Evolutionary conservation across 805 yeast genomes (phyloP).

Genomic region (Pichia occidentalis): DNA sequence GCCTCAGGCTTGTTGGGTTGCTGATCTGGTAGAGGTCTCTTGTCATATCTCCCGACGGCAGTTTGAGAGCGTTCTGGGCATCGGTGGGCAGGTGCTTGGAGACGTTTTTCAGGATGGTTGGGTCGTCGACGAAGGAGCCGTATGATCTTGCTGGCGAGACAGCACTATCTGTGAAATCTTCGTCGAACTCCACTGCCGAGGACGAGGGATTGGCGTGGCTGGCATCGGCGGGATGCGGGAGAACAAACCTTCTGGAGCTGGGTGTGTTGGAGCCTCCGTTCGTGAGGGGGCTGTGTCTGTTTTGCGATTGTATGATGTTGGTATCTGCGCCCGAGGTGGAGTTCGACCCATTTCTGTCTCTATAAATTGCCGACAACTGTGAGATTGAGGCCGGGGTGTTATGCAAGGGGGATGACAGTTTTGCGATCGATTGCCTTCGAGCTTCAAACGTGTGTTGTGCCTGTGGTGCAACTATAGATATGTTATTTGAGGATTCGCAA

Average conservation of each 20-base stretch:
- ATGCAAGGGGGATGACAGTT: constrained; percentile 26
- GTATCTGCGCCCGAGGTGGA: constrained; percentile 22
- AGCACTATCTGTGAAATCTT: constrained; percentile 2
- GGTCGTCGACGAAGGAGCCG: constrained; percentile 29
- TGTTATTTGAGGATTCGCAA: constrained; percentile 9
- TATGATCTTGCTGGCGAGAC: constrained; percentile 15
- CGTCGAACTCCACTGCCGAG: constrained; percentile 20
- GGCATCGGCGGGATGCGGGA: too few relatives aligned
- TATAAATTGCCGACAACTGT: constrained; percentile 7
- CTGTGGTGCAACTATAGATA: background rate
- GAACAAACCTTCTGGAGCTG: too few relatives aligned
- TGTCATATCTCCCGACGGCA: constrained; percentile 48
- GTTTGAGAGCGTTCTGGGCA: constrained; percentile 28
- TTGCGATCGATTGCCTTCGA: constrained; percentile 31
- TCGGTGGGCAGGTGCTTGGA: constrained; percentile 34
- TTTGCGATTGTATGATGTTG: too few relatives aligned
- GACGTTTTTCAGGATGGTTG: constrained; percentile 29
- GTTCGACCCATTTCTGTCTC: constrained; percentile 19
- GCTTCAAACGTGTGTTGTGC: constrained; percentile 11
- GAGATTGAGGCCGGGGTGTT: constrained; percentile 13
- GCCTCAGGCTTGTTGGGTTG: constrained; percentile 15
- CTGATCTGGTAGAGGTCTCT: constrained; percentile 37
- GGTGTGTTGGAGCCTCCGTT: too few relatives aligned
- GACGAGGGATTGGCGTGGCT: constrained; percentile 15
- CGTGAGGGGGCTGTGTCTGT: too few relatives aligned